A percentile compares a stretch with the other conserved stretches of the same genome.
These are phyloP conservation scores for Brassica hybrid DNA, from an alignment of 441 rosid genomes.

Conservation along the genomic window DNA sequence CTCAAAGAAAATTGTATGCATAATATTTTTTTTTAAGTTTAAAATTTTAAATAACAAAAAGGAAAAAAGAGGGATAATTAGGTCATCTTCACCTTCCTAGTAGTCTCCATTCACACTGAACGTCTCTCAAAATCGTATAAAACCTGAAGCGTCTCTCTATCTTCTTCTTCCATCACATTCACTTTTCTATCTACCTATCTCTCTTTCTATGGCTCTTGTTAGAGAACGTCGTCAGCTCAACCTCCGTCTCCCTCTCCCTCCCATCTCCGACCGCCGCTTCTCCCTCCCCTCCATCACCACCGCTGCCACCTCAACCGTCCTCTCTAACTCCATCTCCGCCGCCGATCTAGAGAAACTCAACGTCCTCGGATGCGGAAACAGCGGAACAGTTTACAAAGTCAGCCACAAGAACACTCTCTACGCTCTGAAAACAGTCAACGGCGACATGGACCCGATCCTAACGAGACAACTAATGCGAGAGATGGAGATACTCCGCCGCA, in stretches of 20 bases:
- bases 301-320: constrained; percentile 8
- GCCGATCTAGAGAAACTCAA: constrained; percentile 67
- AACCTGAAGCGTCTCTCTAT: constrained; percentile 22
- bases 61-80: not conserved
- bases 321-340: constrained; percentile 19
- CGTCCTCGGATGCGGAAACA: constrained; percentile 88
- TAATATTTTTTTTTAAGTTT: too few relatives aligned
- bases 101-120: constrained; percentile 22
- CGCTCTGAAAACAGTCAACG: constrained; percentile 76
- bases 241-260: too few relatives aligned
- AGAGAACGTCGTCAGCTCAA: too few relatives aligned
- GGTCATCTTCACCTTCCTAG: constrained; percentile 30
- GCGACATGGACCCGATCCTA: constrained; percentile 58
- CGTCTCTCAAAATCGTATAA: constrained; percentile 12
- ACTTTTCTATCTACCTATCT: not conserved
- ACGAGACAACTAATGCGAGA: constrained; percentile 76
- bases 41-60: too few relatives aligned
- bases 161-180: constrained; percentile 6
- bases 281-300: constrained; percentile 52
- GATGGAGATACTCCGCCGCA: constrained; percentile 82
- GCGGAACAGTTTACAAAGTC: constrained; percentile 81
- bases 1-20: too few relatives aligned
- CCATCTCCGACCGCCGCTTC: constrained; percentile 49
- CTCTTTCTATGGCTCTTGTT: constrained; percentile 53
- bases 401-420: constrained; percentile 59